Evolutionary conservation across 768 basidiomycete genomes (phyloP).

Genomic region (Suillus clintonianus): DNA sequence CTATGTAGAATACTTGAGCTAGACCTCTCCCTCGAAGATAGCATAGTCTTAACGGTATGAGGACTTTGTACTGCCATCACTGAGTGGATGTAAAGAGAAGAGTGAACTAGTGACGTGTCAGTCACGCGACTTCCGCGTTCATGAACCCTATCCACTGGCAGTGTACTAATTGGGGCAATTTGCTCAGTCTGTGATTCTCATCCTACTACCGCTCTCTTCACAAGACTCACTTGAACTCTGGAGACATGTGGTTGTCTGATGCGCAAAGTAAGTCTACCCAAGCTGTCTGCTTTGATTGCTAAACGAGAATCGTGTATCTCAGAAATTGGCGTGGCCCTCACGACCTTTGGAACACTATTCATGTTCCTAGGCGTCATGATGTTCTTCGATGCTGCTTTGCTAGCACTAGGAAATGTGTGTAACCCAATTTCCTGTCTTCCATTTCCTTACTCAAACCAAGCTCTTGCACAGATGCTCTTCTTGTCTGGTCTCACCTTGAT

Average conservation of each 20-base stretch:
- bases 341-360: slow-evolving; percentile 92
- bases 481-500: slow-evolving; percentile 92
- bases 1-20: not conserved
- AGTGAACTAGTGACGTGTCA: slow-evolving; percentile 1
- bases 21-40: not conserved
- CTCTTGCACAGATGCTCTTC: slow-evolving; percentile 80
- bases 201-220: not conserved
- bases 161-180: not conserved
- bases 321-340: slow-evolving; percentile 97
- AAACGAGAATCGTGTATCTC: slow-evolving; percentile 8
- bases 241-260: slow-evolving; percentile 54
- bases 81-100: too few relatives aligned
- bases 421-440: slow-evolving; percentile 4
- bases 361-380: slow-evolving; percentile 96
- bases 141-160: not conserved
- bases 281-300: not conserved
- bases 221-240: not conserved
- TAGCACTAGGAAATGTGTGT: slow-evolving; percentile 95
- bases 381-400: slow-evolving; percentile 93
- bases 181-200: not conserved
- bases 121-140: not conserved
- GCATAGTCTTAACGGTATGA: not conserved
- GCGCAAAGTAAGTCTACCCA: slow-evolving; percentile 41
- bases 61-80: not conserved
- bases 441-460: not conserved